Base-by-base conservation (phyloP, 208 protist genomes). In the Acanthamoeba culbertsoni region DNA sequence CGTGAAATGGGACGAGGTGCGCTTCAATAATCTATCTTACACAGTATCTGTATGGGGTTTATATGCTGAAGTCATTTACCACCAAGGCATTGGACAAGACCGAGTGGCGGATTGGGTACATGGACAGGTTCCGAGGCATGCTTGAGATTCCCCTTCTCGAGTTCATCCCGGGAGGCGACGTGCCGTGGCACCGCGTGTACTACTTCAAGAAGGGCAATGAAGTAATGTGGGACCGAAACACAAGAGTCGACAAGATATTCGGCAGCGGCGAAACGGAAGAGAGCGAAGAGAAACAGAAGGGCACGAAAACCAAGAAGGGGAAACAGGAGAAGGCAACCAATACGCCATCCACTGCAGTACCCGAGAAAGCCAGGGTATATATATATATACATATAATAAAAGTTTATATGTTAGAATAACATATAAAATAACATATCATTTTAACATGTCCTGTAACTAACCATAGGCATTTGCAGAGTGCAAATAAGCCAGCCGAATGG, bases 171-270 rank as follows among this genome's bases (percentile, higher is more conserved):
- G 82, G 82, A 14, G 82, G 82, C 40, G 82, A 90, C 51, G 57
- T 90, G 48, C 82, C 82, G 26, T 90, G 82, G 82, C 82, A 90
- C 33, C 48, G 82, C 48, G 82, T 90, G 0, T 90, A 90, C 57
- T 90, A 90, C 82, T 90, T 90, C 82, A 90, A 62, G 48, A 90
- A 90, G 57, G 57, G 82, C 0, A 28, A 40, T 23, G 82, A 90
- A 53, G 82, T 90, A 4, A 90, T 90, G 82, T 90, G 82, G 82
- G 82, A 90, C 82, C 48, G 82, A 28, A 90, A 90, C 53, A 90
- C 48, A 26, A 45, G 82, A 5, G 57, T 90, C 6, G 82, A 90
- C 53, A 90, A 90, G 82, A 71, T 90, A 12, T 90, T 90, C 40
- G 82, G 82, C 82, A 90, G 82, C 40, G 82, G 82, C 57, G 82